Evolutionary conservation across 306 rosid species (phyloP), one percentile per base, ranked within the genome.

Genomic region (Castanea crenata): DNA sequence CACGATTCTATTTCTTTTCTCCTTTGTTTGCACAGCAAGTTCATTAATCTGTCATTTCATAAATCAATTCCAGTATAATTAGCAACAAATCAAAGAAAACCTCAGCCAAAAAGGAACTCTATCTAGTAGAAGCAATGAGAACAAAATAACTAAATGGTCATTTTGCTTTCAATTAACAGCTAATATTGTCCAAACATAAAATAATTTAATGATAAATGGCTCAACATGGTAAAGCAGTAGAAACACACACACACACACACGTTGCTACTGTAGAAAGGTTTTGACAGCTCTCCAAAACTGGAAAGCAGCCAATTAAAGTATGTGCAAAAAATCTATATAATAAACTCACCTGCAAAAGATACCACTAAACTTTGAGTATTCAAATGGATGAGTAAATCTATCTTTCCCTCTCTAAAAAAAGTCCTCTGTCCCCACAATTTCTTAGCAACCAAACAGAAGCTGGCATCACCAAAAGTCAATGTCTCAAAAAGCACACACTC

Each of bases 41-140:
- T 90, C 94, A 76, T 95, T 97, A 81, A 93, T 84, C 98, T 93
- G 86, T 55, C 76, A 87, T 69, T 41, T 71, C 81, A 81, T 21
- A 68, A 25, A 80, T 57, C 29, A 69, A 79, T 73, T 35, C 71
- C 73, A 5, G 38, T 9, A 10, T 62, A 23, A 74, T 72, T 71
- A 69, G 71, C 21, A 6, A 20, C 55, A 62, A 31, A 51, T 55
- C 19, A n/a, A 71, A 34, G 35, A 34, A 34, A 25, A 56, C 29
- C 7, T 18, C 46, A 70, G 4, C 1, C 7, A 32, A 41, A 41
- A 34, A 52, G 18, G 27, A 25, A 14, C 6, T 31, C 44, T 21
- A 21, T 19, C 51, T 3, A 14, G 16, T 46, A 16, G 29, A 16
- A 69, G 49, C 44, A 29, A 29, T 63, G 38, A 6, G 68, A 61